A percentile compares a stretch with the other conserved stretches of the same genome.
Conservation (phyloP, 495 filamentous ascomycete species). For the Xylaria bambusicola region DNA sequence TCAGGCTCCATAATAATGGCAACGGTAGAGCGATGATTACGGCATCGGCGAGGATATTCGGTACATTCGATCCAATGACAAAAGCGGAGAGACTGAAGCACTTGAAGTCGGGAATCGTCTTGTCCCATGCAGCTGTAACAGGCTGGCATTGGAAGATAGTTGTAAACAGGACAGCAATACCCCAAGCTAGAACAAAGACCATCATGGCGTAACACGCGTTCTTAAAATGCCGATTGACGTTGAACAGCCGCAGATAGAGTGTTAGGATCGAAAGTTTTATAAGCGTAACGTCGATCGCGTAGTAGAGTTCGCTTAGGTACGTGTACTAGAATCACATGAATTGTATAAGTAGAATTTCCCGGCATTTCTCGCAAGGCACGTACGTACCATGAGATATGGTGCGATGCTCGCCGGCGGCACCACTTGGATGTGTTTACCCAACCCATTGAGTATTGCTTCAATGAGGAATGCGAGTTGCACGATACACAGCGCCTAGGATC, state of each 20-base stretch:
- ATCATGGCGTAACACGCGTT: constrained; percentile 25
- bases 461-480: background rate
- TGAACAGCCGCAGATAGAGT: background rate
- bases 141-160: constrained; percentile 36
- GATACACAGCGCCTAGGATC: background rate
- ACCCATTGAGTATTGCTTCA: background rate
- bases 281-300: background rate
- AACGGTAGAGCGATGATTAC: constrained; percentile 38
- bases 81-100: background rate
- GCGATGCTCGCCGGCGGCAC: background rate
- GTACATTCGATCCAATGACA: background rate
- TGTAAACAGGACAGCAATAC: constrained; percentile 24
- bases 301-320: background rate
- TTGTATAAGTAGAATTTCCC: background rate
- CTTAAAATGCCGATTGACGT: constrained; percentile 23
- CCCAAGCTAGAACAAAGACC: constrained; percentile 27
- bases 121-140: constrained; percentile 31
- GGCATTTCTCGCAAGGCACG: background rate
- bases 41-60: constrained; percentile 42
- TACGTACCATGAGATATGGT: background rate
- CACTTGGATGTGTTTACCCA: background rate
- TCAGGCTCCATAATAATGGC: constrained; percentile 33
- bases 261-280: background rate
- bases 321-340: background rate
- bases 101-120: constrained; percentile 3